phyloP scores from a whole-genome alignment of 2,329 filamentous ascomycete species.

The Paraphoma chrysanthemicola region DNA sequence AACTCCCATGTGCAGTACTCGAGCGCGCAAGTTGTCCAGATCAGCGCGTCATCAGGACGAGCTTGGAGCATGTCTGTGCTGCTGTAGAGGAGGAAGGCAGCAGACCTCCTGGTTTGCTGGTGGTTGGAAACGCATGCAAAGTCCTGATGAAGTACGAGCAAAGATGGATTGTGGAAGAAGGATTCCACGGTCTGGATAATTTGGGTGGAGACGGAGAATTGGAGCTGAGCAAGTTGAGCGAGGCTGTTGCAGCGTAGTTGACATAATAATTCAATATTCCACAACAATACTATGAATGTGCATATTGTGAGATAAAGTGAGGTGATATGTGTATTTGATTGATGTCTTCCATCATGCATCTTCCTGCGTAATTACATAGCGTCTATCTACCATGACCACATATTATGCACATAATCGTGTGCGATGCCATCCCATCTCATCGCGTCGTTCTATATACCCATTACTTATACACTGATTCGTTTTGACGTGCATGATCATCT shows the following conservation, averaged over 20 bases:
- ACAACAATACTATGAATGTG: not conserved
- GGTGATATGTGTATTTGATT: not conserved
- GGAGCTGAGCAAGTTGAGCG: constrained; percentile 24
- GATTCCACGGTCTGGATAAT: constrained; percentile 75
- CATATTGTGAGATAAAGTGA: not conserved
- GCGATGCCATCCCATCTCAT: not conserved
- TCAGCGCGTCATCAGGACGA: constrained; percentile 90
- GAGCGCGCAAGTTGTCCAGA: constrained; percentile 94
- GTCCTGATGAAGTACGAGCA: constrained; percentile 70
- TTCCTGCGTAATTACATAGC: not conserved
- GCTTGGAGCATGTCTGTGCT: constrained; percentile 76
- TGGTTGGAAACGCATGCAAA: constrained; percentile 84
- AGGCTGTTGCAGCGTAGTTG: constrained; percentile 9
- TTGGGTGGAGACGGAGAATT: constrained; percentile 30
- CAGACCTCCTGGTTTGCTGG: constrained; percentile 84
- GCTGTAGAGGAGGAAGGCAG: constrained; percentile 91
- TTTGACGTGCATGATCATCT: not conserved
- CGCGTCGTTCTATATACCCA: constrained; percentile 2
- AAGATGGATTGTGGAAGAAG: constrained; percentile 87
- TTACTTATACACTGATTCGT: not conserved
- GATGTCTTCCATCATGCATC: not conserved
- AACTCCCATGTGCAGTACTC: constrained; percentile 90
- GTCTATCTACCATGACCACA: not conserved
- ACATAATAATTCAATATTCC: no score
- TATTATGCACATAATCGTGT: not conserved